Percentiles rank a stretch among this genome's conserved stretches.
Conservation (phyloP, 148 eudicot species). For the Fagopyrum esculentum region DNA sequence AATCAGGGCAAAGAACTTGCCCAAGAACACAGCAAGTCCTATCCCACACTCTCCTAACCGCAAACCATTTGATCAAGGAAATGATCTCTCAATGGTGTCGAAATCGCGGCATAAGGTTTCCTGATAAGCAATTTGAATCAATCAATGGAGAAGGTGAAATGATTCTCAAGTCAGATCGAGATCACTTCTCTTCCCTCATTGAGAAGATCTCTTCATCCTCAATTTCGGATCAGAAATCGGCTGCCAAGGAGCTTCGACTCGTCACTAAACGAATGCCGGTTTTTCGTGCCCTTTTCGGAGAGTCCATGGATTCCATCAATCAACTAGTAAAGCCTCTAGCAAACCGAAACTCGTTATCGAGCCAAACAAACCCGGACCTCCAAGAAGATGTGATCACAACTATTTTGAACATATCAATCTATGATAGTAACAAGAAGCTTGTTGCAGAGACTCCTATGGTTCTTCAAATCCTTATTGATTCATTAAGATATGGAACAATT, state of each 20-base stretch:
- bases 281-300: slow-evolving; percentile 80
- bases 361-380: slow-evolving; percentile 39
- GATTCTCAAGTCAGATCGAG: slow-evolving; percentile 46
- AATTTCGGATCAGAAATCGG: slow-evolving; percentile 62
- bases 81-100: slow-evolving; percentile 78
- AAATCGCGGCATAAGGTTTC: slow-evolving; percentile 36
- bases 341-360: slow-evolving; percentile 11
- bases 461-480: slow-evolving; percentile 53
- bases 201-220: slow-evolving; percentile 64
- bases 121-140: slow-evolving; percentile 24
- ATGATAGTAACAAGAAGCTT: slow-evolving; percentile 83
- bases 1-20: slow-evolving; percentile 72
- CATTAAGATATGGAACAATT: slow-evolving; percentile 50
- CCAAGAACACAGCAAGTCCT: slow-evolving; percentile 88
- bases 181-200: slow-evolving; percentile 44
- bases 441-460: slow-evolving; percentile 80
- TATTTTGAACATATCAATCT: slow-evolving; percentile 76
- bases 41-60: slow-evolving; percentile 65
- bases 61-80: slow-evolving; percentile 58
- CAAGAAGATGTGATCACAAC: slow-evolving; percentile 89
- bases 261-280: slow-evolving; percentile 73
- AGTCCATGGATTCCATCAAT: slow-evolving; percentile 42
- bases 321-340: slow-evolving; percentile 51
- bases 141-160: slow-evolving; percentile 38
- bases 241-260: slow-evolving; percentile 69